Conservation (phyloP, 306 rosid genomes). For the Fragaria vesca region DNA sequence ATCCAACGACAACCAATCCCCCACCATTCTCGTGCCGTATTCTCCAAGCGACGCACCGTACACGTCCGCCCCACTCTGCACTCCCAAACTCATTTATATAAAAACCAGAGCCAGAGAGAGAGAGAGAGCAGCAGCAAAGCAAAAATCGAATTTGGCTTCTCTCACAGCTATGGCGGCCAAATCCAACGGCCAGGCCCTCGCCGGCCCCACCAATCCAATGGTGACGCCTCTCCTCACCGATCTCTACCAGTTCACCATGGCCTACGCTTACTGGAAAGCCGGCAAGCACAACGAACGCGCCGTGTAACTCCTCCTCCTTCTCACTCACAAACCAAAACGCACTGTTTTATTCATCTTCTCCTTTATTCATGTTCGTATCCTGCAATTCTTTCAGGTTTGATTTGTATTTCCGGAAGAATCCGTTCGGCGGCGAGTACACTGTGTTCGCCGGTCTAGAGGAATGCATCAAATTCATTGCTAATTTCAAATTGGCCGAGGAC, state of each 20-base stretch:
- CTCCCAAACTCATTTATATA: not conserved
- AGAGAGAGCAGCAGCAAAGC: not conserved
- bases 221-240: slow-evolving; percentile 96
- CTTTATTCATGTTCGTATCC: too few relatives aligned
- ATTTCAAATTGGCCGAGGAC: slow-evolving; percentile 75
- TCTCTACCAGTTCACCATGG: slow-evolving; percentile 99
- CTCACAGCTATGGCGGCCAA: slow-evolving; percentile 43
- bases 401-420: slow-evolving; percentile 93
- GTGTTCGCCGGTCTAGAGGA: slow-evolving; percentile 95
- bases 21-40: not conserved
- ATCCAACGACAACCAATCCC: not conserved
- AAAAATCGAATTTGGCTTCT: not conserved
- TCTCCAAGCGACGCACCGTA: not conserved
- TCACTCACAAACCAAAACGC: not conserved
- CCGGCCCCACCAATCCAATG: slow-evolving; percentile 88
- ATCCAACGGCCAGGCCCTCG: slow-evolving; percentile 54
- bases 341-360: not conserved
- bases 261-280: slow-evolving; percentile 99
- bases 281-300: slow-evolving; percentile 94
- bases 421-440: slow-evolving; percentile 97
- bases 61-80: not conserved
- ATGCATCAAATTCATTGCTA: slow-evolving; percentile 84
- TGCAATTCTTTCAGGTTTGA: slow-evolving; percentile 64
- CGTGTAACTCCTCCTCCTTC: slow-evolving; percentile 46
- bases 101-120: not conserved